phyloP scores from a whole-genome alignment of 2,329 filamentous ascomycete species.

The Xylariales sp. region DNA sequence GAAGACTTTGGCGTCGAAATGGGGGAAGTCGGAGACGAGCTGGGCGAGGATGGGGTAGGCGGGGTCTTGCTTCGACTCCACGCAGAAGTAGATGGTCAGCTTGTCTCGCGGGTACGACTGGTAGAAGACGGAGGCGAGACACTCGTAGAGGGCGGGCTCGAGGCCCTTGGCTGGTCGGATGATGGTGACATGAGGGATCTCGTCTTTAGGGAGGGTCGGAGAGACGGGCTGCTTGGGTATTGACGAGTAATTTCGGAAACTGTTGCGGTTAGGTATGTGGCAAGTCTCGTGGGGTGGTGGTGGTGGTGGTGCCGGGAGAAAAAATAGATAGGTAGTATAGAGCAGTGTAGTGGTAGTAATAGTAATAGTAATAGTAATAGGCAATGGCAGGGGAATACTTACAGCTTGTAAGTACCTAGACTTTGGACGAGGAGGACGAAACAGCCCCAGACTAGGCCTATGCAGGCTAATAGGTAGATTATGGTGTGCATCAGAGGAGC shows the following conservation, averaged over 20 bases:
- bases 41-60: conserved; percentile 79
- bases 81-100: conserved; percentile 84
- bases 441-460: conserved; percentile 65
- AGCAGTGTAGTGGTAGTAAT: neutral
- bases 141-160: conserved; percentile 91
- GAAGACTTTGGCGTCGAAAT: conserved; percentile 76
- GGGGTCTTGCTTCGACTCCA: conserved; percentile 79
- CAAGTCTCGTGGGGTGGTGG: conserved; percentile 7
- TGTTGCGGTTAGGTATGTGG: conserved; percentile 41
- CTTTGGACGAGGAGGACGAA: conserved; percentile 65
- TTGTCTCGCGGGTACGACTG: conserved; percentile 83
- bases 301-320: neutral
- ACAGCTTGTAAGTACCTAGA: conserved; percentile 69
- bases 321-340: neutral
- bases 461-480: conserved; percentile 54
- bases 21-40: conserved; percentile 78
- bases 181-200: conserved; percentile 85
- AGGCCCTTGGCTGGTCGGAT: conserved; percentile 94
- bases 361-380: neutral
- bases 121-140: conserved; percentile 84
- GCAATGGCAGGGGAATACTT: conserved; percentile 41
- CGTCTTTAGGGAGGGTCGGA: conserved; percentile 59
- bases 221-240: conserved; percentile 63
- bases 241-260: conserved; percentile 66
- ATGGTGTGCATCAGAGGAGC: conserved; percentile 46